Conservation (phyloP, 106 monocot genomes). For the Vanilla planifolia region DNA sequence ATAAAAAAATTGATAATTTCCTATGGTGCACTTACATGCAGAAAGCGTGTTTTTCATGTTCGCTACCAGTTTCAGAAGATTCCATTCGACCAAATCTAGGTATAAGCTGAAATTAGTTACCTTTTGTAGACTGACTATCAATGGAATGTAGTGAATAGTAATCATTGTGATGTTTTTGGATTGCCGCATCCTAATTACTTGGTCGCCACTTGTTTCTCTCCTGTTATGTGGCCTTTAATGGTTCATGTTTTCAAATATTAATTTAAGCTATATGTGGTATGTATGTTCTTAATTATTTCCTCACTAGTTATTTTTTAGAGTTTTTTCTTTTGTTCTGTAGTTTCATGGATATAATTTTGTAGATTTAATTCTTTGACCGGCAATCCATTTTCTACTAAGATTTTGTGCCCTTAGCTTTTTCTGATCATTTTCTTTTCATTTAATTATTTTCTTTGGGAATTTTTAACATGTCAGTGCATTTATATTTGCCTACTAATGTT, state of each 20-base stretch:
- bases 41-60: slow-evolving; percentile 76
- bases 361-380: no score
- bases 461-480: no score
- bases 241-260: not conserved
- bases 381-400: no score
- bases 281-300: not conserved
- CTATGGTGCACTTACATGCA: slow-evolving; percentile 25
- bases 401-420: no score
- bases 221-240: not conserved
- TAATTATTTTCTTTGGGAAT: no score
- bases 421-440: no score
- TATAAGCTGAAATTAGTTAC: slow-evolving; percentile 14
- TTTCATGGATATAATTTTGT: no score
- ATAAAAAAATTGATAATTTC: slow-evolving; percentile 1
- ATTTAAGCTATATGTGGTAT: not conserved
- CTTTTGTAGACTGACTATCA: not conserved
- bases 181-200: not conserved
- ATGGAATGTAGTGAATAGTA: not conserved
- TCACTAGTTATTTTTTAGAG: not conserved
- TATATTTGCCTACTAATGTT: no score
- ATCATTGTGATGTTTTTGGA: not conserved
- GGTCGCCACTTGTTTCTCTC: not conserved
- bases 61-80: slow-evolving; percentile 56
- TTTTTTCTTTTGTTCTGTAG: no score
- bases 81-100: slow-evolving; percentile 71